Percentiles rank a stretch among this genome's conserved stretches.
Conservation (phyloP, 306 rosid genomes). For the Vigna unguiculata region DNA sequence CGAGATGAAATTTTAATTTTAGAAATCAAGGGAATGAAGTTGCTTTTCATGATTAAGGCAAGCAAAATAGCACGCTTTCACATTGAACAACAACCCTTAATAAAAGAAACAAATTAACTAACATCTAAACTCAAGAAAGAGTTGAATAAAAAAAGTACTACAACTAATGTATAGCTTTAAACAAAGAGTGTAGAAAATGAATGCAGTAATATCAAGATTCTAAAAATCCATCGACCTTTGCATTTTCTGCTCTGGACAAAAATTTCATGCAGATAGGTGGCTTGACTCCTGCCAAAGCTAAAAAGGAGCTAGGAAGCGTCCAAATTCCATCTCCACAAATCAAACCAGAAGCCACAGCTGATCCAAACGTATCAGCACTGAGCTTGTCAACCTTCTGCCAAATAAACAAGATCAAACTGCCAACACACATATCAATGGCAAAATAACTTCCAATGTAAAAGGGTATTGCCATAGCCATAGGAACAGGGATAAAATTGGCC, state of each 20-base stretch:
- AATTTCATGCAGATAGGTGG: slow-evolving; percentile 69
- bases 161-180: background rate
- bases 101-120: background rate
- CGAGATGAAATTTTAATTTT: too few species aligned
- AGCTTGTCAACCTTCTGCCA: slow-evolving; percentile 53
- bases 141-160: background rate
- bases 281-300: slow-evolving; percentile 52
- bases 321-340: slow-evolving; percentile 68
- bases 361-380: slow-evolving; percentile 51
- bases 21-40: too few species aligned
- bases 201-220: slow-evolving; percentile 28
- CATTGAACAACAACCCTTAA: background rate
- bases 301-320: slow-evolving; percentile 61
- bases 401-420: slow-evolving; percentile 56
- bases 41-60: too few species aligned
- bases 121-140: background rate
- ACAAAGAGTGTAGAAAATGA: background rate
- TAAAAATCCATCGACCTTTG: slow-evolving; percentile 50
- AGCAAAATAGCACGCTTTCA: too few species aligned
- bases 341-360: slow-evolving; percentile 65
- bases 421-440: slow-evolving; percentile 61
- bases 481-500: slow-evolving; percentile 55
- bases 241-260: slow-evolving; percentile 47
- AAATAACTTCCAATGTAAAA: slow-evolving; percentile 58
- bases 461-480: slow-evolving; percentile 71